Evolutionary conservation across 371 early-diverging fungal genomes (phyloP).

Genomic region (Mucor saturninus): DNA sequence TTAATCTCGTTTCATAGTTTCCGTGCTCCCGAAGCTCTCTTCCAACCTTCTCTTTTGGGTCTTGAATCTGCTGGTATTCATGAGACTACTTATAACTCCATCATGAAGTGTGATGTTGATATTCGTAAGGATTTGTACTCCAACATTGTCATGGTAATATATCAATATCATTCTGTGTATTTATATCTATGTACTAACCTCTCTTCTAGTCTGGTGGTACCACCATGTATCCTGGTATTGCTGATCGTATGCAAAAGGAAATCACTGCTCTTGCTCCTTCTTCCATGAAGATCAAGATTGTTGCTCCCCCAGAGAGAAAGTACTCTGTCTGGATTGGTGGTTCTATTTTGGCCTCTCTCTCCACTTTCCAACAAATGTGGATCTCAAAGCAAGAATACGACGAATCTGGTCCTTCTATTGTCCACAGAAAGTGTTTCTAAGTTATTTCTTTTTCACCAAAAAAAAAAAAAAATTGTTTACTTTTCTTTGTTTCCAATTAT

Average conservation of each 20-base stretch:
- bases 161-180: not conserved
- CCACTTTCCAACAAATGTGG: conserved; percentile 99
- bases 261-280: conserved; percentile 97
- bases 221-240: conserved; percentile 96
- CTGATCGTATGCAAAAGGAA: conserved; percentile 98
- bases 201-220: conserved; percentile 71
- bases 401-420: conserved; percentile 97
- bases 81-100: conserved; percentile 94
- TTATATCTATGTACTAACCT: not conserved
- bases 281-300: conserved; percentile 99
- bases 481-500: conserved; percentile 4
- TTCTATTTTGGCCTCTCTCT: conserved; percentile 99
- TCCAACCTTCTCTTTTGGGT: conserved; percentile 97
- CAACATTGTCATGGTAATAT: conserved; percentile 87
- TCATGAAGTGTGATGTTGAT: conserved; percentile 98
- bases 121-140: conserved; percentile 96
- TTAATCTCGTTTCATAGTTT: conserved; percentile 59
- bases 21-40: conserved; percentile 99
- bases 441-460: not conserved
- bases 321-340: conserved; percentile 99
- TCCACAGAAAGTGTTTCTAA: conserved; percentile 99
- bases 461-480: not conserved
- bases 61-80: conserved; percentile 94
- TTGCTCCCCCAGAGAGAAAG: conserved; percentile 99
- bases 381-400: conserved; percentile 98